Base-by-base conservation (phyloP, 1,284 basidiomycete species). In the Abortiporus biennis region DNA sequence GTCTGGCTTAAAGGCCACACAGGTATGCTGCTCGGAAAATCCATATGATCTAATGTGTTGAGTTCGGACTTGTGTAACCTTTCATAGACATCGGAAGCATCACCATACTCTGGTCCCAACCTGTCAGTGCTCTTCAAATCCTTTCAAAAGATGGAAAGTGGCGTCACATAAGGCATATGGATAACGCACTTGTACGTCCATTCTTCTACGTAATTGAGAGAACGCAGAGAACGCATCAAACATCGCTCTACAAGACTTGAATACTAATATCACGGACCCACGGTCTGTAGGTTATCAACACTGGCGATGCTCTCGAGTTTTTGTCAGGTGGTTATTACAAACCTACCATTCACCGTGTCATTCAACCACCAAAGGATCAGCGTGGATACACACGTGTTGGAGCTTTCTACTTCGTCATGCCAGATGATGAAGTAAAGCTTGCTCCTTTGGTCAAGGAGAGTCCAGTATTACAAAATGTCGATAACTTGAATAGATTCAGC, bases 1-100 rank as follows among this genome's bases (percentile, higher is more conserved):
- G 72, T 79, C 16, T 78, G 74, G 76, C 54, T 78, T n/a, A 78
- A 78, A 50, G 77, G 78, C 2, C 77, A 80, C 44, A 76, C 71
- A 3, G 75, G 76, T 72, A 36, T 4, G 59, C n/a, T 15, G 16
- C 25, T 20, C 6, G 6, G 3, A 4, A 3, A 12, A 12, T 5
- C 22, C 15, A n/a, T 12, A n/a, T 12, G 12, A 17, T 12, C 6
- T 16, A 11, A 37, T 23, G 12, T 15, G 24, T 4, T 39, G 9
- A 25, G 24, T 9, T 8, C 5, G 4, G 4, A 25, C 22, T 21
- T 19, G 9, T 29, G 8, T 13, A 9, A 6, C 20, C 21, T 12
- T 33, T 23, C 1, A 21, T 29, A 79, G 78, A 80, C 48, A 67
- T 75, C 46, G 76, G 73, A 12, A 69, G 66, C 3, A 60, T 81